Evolutionary conservation across 2,329 filamentous ascomycete species (phyloP), one percentile per base, ranked within the genome.

Genomic region (Paradendryphiella salina): DNA sequence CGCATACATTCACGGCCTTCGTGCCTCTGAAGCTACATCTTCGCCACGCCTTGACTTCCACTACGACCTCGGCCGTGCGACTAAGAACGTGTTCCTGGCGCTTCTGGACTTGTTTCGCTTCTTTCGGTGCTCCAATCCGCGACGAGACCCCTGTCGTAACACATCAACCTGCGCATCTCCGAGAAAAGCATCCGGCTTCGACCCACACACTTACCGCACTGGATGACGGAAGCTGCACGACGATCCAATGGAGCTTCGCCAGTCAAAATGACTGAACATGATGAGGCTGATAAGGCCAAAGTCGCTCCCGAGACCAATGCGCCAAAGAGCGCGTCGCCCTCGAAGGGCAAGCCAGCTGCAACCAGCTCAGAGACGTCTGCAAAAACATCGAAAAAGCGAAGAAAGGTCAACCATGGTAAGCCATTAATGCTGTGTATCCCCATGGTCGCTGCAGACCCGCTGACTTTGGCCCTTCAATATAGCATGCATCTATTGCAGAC

Each of bases 371-470:
- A 72, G 35, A 58, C 59, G 52, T 57, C 64, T 34, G 58, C 69
- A 56, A 70, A 68, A 61, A 67, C 61, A 45, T 64, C 69, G 42
- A 80, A 79, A 72, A 80, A 80, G 73, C 73, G 78, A 54, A 73
- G 77, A 63, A 80, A 80, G 66, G 79, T 82, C 70, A 80, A 80
- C 66, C 79, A 80, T 72, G 79, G 75, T 76, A 63, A 66, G 68
- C 40, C 44, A 33, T 34, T 29, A 47, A 60, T 59, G 63, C 43
- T 61, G 64, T 69, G 60, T 51, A 43, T 48, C 58, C 52, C 44
- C 57, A 59, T 46, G 35, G 42, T 50, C 39, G 57, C 57, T 57
- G 61, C 57, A 45, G 38, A 49, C 51, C 52, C 62, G 68, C 70
- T 73, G 56, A 74, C 58, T 54, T 52, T 38, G 56, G 34, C 41